A percentile compares a stretch with the other conserved stretches of the same genome.
phyloP scores from a whole-genome alignment of 148 eudicot genomes.

The Chenopodium album region DNA sequence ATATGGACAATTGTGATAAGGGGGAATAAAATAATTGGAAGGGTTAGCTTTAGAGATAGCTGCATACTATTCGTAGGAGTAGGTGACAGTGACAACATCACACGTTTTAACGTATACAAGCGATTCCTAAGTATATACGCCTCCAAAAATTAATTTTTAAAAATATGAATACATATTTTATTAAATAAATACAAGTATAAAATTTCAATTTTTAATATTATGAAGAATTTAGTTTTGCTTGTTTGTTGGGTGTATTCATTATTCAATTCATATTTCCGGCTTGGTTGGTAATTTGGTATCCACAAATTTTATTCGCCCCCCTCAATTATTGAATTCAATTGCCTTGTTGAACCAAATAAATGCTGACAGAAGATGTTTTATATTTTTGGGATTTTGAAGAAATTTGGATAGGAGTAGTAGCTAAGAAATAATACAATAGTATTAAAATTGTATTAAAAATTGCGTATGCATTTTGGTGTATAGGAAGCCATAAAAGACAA shows the following conservation, averaged over 20 bases:
- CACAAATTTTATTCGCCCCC: conserved; percentile 24
- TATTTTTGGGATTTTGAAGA: conserved; percentile 18
- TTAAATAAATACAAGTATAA: neutral
- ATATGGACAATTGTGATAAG: conserved; percentile 38
- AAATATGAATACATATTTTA: neutral
- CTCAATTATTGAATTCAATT: conserved; percentile 22
- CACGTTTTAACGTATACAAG: conserved; percentile 35
- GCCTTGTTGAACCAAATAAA: conserved; percentile 31
- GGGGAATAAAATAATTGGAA: conserved; percentile 41
- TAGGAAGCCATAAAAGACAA: neutral
- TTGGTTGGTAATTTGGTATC: conserved; percentile 32
- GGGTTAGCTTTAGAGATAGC: conserved; percentile 30
- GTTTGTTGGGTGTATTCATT: conserved; percentile 30
- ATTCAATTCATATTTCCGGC: conserved; percentile 13
- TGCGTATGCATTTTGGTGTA: neutral
- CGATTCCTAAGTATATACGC: conserved; percentile 42
- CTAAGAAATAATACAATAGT: neutral
- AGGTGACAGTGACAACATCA: conserved; percentile 46
- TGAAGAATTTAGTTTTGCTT: conserved; percentile 15
- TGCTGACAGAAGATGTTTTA: conserved; percentile 22
- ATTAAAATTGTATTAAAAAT: conserved; percentile 9
- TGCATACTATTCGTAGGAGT: conserved; percentile 43
- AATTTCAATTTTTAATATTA: too few species aligned
- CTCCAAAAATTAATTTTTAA: conserved; percentile 7
- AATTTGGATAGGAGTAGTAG: neutral